Evolutionary conservation across 2,329 filamentous ascomycete species (phyloP).

Genomic region (Neofusicoccum parvum): DNA sequence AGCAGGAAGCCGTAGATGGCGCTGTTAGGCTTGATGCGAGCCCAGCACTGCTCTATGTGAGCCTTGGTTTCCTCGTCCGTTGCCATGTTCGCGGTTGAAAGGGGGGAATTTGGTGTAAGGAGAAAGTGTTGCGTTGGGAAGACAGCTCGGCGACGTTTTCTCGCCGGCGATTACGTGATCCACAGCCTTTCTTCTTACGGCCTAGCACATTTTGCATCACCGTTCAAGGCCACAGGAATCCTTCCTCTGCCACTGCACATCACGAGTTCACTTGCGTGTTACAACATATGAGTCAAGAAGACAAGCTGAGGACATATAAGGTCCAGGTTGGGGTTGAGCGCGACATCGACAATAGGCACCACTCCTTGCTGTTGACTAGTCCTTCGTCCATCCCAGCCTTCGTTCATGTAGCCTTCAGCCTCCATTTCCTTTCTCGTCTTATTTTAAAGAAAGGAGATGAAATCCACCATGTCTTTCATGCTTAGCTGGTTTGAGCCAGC

Average conservation of each 20-base stretch:
- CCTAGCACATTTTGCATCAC: background rate
- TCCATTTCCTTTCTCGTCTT: no score
- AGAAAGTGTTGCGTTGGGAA: slow-evolving; percentile 7
- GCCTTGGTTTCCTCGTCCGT: slow-evolving; percentile 42
- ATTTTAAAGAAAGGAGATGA: no score
- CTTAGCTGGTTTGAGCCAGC: slow-evolving; percentile 3
- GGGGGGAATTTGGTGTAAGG: background rate
- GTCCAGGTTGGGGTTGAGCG: no score
- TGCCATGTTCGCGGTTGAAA: background rate
- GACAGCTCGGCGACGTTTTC: background rate
- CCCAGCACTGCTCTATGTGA: slow-evolving; percentile 48
- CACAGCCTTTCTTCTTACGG: background rate
- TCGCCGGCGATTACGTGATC: slow-evolving; percentile 5
- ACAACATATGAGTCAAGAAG: no score
- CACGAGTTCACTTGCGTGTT: no score
- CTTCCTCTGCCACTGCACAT: background rate
- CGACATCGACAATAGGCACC: no score
- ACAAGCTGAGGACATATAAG: no score
- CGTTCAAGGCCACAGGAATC: background rate
- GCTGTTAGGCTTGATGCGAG: slow-evolving; percentile 42
- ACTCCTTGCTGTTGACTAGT: no score
- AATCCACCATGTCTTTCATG: background rate
- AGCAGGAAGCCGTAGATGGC: slow-evolving; percentile 55
- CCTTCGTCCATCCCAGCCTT: no score
- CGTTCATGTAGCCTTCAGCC: no score